phyloP scores from a whole-genome alignment of 2,329 filamentous ascomycete species.

The Aureobasidium sp. region DNA sequence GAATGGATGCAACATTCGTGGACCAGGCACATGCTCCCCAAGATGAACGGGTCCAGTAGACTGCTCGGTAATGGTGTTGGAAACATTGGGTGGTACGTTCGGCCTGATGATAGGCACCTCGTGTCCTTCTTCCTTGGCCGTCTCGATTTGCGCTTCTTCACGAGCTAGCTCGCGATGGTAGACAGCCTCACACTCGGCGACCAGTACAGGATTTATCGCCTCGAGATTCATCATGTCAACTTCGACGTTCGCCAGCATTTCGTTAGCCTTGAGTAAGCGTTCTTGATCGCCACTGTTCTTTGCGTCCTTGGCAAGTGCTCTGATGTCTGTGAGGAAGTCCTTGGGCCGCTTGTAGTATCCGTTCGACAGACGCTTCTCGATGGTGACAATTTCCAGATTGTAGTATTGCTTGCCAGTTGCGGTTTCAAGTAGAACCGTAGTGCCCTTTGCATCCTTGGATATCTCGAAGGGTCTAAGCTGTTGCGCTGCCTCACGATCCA shows the following conservation, averaged over 20 bases:
- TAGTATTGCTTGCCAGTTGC: conserved; percentile 81
- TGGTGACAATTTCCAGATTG: conserved; percentile 85
- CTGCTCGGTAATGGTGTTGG: conserved; percentile 35
- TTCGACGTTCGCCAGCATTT: conserved; percentile 86
- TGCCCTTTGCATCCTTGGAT: conserved; percentile 68
- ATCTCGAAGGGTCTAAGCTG: conserved; percentile 70
- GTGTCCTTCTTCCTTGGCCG: conserved; percentile 48
- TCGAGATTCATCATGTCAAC: conserved; percentile 80
- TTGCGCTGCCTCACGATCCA: conserved; percentile 46
- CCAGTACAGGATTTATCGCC: conserved; percentile 51
- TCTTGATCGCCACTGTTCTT: conserved; percentile 76
- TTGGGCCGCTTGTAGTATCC: conserved; percentile 88
- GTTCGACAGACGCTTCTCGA: conserved; percentile 93
- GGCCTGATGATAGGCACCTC: conserved; percentile 32
- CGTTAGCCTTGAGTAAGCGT: conserved; percentile 76
- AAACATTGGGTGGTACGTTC: conserved; percentile 30
- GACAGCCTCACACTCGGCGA: conserved; percentile 71
- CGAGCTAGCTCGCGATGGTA: conserved; percentile 65
- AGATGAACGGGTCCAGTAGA: conserved; percentile 42
- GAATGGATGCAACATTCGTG: conserved; percentile 32
- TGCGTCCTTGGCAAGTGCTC: conserved; percentile 74
- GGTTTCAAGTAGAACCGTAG: conserved; percentile 66
- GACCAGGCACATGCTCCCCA: conserved; percentile 55
- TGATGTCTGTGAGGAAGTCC: conserved; percentile 85
- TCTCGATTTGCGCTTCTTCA: conserved; percentile 44